Conservation (phyloP, 2,329 filamentous ascomycete genomes). For the Paecilomyces variotii region DNA sequence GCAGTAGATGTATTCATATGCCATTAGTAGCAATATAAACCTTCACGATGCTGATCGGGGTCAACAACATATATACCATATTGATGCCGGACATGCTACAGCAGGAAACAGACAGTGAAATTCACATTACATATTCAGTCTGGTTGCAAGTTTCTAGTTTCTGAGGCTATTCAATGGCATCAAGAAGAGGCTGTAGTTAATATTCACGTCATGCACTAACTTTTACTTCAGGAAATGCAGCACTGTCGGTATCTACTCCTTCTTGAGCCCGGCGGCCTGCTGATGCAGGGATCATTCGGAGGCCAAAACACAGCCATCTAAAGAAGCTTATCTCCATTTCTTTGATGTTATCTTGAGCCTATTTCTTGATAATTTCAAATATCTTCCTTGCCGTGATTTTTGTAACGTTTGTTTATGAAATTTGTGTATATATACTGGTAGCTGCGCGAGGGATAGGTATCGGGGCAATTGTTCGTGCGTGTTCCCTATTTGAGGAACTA, state of each 20-base stretch:
- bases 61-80: background rate
- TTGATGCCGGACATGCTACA: background rate
- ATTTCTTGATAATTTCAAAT: too few species aligned
- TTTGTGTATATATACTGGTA: too few species aligned
- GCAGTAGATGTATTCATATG: conserved; percentile 29
- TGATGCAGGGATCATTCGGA: background rate
- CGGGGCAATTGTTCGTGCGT: background rate
- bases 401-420: too few species aligned
- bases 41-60: background rate
- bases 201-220: background rate
- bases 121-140: background rate
- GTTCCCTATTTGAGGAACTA: background rate
- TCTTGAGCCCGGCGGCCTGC: background rate
- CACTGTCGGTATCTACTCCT: background rate
- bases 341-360: too few species aligned
- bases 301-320: background rate
- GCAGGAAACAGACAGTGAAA: background rate
- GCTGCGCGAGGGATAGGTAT: too few species aligned
- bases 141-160: background rate
- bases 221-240: background rate
- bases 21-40: conserved; percentile 24
- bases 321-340: background rate
- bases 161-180: background rate
- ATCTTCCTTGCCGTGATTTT: too few species aligned
- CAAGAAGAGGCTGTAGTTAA: background rate